phyloP scores from a whole-genome alignment of 2,329 filamentous ascomycete genomes.

The Exophiala viscosa region DNA sequence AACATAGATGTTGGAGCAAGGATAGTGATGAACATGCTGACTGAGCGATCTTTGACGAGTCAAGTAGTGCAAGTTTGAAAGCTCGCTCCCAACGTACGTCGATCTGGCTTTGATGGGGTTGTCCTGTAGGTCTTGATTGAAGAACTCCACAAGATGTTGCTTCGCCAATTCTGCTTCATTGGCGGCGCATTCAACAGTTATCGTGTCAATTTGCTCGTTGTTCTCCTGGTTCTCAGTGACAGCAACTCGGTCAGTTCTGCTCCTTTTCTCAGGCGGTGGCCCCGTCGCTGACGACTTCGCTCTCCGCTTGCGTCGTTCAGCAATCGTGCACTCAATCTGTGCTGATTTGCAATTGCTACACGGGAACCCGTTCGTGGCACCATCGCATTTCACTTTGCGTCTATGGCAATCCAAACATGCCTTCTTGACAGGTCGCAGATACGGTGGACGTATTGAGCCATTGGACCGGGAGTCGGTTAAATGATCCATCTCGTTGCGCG shows the following conservation, averaged over 20 bases:
- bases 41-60: conserved; percentile 2
- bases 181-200: not conserved
- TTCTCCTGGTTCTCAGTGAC: not conserved
- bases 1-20: not conserved
- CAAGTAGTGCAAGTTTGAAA: conserved; percentile 5
- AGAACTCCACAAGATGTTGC: conserved; percentile 4
- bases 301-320: not conserved
- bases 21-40: conserved; percentile 4
- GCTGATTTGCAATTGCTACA: not conserved
- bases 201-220: not conserved
- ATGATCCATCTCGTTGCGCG: not conserved
- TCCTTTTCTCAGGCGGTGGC: not conserved
- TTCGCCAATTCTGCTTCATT: conserved; percentile 1
- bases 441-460: not conserved
- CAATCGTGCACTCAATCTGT: not conserved
- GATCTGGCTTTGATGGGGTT: conserved; percentile 2
- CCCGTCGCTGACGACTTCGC: not conserved
- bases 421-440: not conserved
- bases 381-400: not conserved
- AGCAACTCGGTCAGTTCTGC: not conserved
- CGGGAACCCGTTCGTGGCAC: not conserved
- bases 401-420: not conserved
- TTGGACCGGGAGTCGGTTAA: not conserved
- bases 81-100: conserved; percentile 5
- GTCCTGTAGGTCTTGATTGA: conserved; percentile 4